A percentile compares a stretch with the other conserved stretches of the same genome.
Conservation (phyloP, 2,329 filamentous ascomycete species). For the Alternaria novae-zelandiae region DNA sequence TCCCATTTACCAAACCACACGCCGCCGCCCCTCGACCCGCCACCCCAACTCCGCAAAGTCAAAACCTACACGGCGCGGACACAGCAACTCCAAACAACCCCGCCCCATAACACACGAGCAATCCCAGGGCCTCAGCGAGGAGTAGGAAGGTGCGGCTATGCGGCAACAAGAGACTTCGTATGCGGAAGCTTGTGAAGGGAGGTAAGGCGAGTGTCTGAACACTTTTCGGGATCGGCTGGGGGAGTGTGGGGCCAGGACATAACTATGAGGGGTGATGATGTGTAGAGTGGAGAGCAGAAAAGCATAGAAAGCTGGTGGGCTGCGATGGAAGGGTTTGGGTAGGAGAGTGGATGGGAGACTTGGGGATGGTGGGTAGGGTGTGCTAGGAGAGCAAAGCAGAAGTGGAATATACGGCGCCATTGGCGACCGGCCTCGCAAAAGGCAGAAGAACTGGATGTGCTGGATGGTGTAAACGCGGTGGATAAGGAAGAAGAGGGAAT, state of each 20-base stretch:
- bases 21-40: constrained; percentile 9
- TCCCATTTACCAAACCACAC: neutral
- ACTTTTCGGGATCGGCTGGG: constrained; percentile 15
- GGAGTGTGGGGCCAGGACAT: constrained; percentile 11
- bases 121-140: constrained; percentile 17
- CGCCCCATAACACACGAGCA: constrained; percentile 10
- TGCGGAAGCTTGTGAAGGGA: constrained; percentile 9
- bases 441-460: neutral
- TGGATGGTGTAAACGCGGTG: neutral
- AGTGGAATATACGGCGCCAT: neutral
- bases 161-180: constrained; percentile 6
- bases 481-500: neutral
- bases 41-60: constrained; percentile 8
- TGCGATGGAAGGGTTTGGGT: neutral
- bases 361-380: neutral
- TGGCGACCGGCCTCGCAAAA: neutral
- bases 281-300: neutral
- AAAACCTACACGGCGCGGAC: constrained; percentile 25
- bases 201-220: constrained; percentile 21
- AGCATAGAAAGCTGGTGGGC: neutral
- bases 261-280: constrained; percentile 7
- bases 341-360: neutral
- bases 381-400: neutral
- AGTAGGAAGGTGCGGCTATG: constrained; percentile 13
- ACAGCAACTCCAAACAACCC: constrained; percentile 6